phyloP scores from a whole-genome alignment of 2,329 filamentous ascomycete genomes.

The Aureobasidium sp. region DNA sequence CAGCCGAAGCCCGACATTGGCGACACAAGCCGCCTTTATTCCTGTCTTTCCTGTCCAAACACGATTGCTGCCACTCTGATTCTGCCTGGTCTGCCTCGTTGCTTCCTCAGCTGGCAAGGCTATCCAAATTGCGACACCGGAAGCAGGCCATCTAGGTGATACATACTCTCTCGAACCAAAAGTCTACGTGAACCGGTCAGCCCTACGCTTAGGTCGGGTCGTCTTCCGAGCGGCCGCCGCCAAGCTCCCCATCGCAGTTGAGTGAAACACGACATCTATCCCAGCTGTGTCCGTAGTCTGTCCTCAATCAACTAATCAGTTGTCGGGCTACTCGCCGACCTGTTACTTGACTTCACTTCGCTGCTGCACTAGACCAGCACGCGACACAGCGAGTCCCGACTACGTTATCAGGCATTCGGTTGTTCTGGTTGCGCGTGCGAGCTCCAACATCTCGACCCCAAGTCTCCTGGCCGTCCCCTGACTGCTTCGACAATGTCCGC shows the following conservation, averaged over 20 bases:
- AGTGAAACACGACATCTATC: conserved; percentile 10
- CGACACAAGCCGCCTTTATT: not conserved
- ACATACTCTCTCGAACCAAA: not conserved
- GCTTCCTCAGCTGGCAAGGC: not conserved
- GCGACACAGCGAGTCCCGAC: not conserved
- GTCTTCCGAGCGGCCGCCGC: not conserved
- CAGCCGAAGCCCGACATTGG: not conserved
- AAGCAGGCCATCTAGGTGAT: no score
- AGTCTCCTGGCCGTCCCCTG: conserved; percentile 4
- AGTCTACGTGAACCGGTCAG: not conserved
- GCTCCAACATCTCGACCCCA: not conserved
- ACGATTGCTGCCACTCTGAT: not conserved
- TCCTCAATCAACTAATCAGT: conserved; percentile 6
- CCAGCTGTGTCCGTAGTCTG: not conserved
- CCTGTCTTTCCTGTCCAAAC: not conserved
- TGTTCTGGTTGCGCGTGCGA: conserved; percentile 29
- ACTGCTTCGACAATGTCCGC: conserved; percentile 19
- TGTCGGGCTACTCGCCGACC: conserved; percentile 3
- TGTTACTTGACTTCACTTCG: not conserved
- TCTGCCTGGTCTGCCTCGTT: not conserved
- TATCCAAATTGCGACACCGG: not conserved
- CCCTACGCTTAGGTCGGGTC: not conserved
- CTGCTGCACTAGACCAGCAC: conserved; percentile 3
- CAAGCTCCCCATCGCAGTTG: conserved; percentile 9
- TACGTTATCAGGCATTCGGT: conserved; percentile 15